phyloP scores from a whole-genome alignment of 306 rosid genomes.

The Datisca glomerata region DNA sequence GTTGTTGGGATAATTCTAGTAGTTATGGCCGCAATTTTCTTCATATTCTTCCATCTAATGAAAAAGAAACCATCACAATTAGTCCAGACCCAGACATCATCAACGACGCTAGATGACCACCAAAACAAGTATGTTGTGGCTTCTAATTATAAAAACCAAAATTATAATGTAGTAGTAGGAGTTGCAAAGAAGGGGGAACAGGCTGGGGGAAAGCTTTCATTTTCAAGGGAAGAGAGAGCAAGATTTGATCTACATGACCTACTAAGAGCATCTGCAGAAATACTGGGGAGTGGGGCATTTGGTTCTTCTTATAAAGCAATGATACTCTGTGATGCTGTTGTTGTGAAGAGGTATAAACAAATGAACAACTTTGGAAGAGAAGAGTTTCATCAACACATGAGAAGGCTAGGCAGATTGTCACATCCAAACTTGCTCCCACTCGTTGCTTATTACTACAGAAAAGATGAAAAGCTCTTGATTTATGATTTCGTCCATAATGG shows the following conservation, averaged over 20 bases:
- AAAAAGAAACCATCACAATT: neutral
- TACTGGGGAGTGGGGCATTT: constrained; percentile 75
- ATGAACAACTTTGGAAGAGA: constrained; percentile 72
- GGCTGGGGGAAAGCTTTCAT: constrained; percentile 33
- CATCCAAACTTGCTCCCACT: constrained; percentile 72
- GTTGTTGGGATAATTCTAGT: constrained; percentile 18
- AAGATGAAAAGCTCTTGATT: constrained; percentile 80
- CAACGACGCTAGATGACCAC: constrained; percentile 10
- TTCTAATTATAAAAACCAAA: too few relatives aligned
- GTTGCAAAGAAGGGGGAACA: constrained; percentile 15
- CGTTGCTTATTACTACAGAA: constrained; percentile 61
- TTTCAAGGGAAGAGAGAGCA: constrained; percentile 34
- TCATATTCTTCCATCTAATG: constrained; percentile 18
- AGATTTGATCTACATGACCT: constrained; percentile 70
- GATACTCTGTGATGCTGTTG: constrained; percentile 36
- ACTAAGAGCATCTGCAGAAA: constrained; percentile 68
- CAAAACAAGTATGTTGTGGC: constrained; percentile 7
- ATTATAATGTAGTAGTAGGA: too few relatives aligned
- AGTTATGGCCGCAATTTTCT: constrained; percentile 19
- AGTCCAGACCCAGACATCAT: constrained; percentile 6
- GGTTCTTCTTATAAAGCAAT: constrained; percentile 86
- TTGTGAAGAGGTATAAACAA: constrained; percentile 79
- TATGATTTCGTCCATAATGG: constrained; percentile 46
- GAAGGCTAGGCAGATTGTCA: constrained; percentile 49
- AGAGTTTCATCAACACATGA: constrained; percentile 79